These are phyloP conservation scores for Candida mesenterica DNA, from an alignment of 1,139 yeast species.

Conservation along the genomic window DNA sequence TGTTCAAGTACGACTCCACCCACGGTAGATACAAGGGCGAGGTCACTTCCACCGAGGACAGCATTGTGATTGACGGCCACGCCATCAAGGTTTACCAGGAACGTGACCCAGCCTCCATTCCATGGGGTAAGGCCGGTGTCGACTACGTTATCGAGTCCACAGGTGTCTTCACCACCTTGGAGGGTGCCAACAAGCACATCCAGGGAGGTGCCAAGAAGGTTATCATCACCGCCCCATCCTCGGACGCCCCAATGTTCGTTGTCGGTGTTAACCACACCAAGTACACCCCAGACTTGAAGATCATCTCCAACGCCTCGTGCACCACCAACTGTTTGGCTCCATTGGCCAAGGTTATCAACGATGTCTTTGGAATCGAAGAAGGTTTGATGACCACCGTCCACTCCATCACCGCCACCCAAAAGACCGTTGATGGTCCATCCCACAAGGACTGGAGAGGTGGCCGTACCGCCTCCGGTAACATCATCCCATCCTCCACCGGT, in stretches of 20 bases:
- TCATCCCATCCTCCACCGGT: slow-evolving; percentile 88
- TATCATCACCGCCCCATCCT: slow-evolving; percentile 83
- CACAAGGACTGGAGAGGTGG: slow-evolving; percentile 96
- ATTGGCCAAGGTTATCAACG: slow-evolving; percentile 79
- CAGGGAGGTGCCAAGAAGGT: slow-evolving; percentile 90
- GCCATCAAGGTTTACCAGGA: slow-evolving; percentile 69
- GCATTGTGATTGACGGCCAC: slow-evolving; percentile 66
- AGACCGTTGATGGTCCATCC: slow-evolving; percentile 90
- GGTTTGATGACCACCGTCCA: slow-evolving; percentile 91
- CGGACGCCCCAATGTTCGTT: slow-evolving; percentile 88
- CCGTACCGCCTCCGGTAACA: slow-evolving; percentile 88
- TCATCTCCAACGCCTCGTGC: slow-evolving; percentile 85
- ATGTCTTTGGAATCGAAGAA: slow-evolving; percentile 77
- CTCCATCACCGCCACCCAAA: slow-evolving; percentile 88
- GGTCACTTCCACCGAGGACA: slow-evolving; percentile 56
- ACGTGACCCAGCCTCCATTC: slow-evolving; percentile 75
- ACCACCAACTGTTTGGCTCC: slow-evolving; percentile 92
- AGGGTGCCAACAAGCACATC: slow-evolving; percentile 77
- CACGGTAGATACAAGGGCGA: slow-evolving; percentile 76
- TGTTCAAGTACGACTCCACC: slow-evolving; percentile 87
- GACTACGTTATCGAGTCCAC: slow-evolving; percentile 85
- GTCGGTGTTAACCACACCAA: slow-evolving; percentile 77
- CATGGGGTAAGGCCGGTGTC: slow-evolving; percentile 79
- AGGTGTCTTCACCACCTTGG: slow-evolving; percentile 80
- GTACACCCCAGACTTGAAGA: slow-evolving; percentile 68